Percentiles rank a stretch among this genome's conserved stretches.
Conservation (phyloP, 208 protist species). For the Balamuthia mandrillaris region DNA sequence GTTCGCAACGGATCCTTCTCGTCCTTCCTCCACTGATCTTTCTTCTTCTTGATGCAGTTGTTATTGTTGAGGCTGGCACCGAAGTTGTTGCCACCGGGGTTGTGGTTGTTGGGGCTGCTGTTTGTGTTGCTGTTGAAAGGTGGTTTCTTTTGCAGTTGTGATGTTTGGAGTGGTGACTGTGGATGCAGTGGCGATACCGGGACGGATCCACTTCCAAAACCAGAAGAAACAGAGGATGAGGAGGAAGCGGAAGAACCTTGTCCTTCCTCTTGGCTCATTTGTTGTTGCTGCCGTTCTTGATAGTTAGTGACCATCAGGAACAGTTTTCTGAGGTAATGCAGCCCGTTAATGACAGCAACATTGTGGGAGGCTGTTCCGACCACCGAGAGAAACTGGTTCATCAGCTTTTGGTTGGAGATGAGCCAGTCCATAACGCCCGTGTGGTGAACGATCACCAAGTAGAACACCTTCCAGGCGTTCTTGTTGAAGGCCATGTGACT, state of each 20-base stretch:
- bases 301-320: too few relatives aligned
- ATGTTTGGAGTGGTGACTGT: too few relatives aligned
- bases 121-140: not conserved
- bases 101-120: too few relatives aligned
- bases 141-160: too few relatives aligned
- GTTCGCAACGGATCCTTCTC: not conserved
- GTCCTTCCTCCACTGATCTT: not conserved
- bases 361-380: not conserved
- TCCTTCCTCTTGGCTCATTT: too few relatives aligned
- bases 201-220: too few relatives aligned
- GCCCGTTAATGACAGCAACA: not conserved
- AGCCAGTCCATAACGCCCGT: not conserved
- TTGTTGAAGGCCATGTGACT: not conserved
- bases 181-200: too few relatives aligned
- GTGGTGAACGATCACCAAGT: not conserved
- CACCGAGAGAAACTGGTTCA: not conserved
- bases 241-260: too few relatives aligned
- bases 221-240: too few relatives aligned
- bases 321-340: not conserved
- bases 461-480: not conserved
- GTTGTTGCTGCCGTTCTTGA: too few relatives aligned
- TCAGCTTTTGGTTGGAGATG: not conserved
- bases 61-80: not conserved
- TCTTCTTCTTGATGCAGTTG: not conserved
- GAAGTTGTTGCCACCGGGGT: too few relatives aligned